Conservation (phyloP, 352 stramenopile species). For the Pythium aphanidermatum region DNA sequence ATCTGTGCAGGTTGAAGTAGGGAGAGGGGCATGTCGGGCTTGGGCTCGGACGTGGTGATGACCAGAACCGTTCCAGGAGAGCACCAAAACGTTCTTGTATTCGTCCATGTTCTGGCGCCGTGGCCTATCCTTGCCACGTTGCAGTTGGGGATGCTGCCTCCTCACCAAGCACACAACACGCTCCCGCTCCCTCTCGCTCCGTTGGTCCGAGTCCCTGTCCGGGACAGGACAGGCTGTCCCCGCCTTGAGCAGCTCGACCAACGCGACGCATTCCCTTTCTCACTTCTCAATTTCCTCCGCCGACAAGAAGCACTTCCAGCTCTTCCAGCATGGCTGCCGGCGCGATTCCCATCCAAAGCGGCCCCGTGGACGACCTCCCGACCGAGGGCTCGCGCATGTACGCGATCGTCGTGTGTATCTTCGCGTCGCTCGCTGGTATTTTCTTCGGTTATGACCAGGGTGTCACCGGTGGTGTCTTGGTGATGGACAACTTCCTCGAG, state of each 20-base stretch:
- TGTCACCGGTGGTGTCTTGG: constrained; percentile 12
- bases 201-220: too few species aligned
- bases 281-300: not conserved
- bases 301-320: not conserved
- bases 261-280: not conserved
- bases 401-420: constrained; percentile 13
- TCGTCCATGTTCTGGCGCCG: too few species aligned
- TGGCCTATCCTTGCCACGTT: too few species aligned
- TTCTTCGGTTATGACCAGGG: constrained; percentile 18
- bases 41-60: too few species aligned
- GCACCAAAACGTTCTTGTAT: too few species aligned
- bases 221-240: too few species aligned
- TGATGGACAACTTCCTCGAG: constrained; percentile 17
- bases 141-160: too few species aligned
- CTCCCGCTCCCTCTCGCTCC: too few species aligned
- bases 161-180: too few species aligned
- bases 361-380: constrained; percentile 3
- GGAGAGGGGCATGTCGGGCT: too few species aligned
- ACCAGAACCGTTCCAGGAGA: too few species aligned
- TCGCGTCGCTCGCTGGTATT: constrained; percentile 10
- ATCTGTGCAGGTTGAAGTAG: too few species aligned
- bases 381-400: constrained; percentile 14
- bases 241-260: not conserved
- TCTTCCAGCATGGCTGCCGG: constrained; percentile 5
- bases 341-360: constrained; percentile 1